Evolutionary conservation across 805 yeast species (phyloP).

Genomic region (Saturnispora mendoncae): DNA sequence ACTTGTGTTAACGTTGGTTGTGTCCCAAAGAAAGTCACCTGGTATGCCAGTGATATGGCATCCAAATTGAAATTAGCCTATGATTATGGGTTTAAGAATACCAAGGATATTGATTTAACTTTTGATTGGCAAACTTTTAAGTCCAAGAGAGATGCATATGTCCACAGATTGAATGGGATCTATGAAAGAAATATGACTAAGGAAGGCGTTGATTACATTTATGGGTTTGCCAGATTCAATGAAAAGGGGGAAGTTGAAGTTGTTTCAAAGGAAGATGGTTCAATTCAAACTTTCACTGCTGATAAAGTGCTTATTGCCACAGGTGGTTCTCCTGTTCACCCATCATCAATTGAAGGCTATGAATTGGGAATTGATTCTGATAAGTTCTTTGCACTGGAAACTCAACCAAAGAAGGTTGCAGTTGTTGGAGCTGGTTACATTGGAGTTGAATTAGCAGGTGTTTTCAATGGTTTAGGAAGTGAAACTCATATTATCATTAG

Average conservation of each 20-base stretch:
- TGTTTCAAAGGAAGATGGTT: constrained; percentile 51
- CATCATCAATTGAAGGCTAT: constrained; percentile 65
- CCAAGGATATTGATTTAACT: constrained; percentile 71
- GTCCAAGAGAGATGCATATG: constrained; percentile 85
- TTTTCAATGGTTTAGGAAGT: constrained; percentile 79
- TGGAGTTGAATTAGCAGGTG: constrained; percentile 92
- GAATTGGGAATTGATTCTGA: constrained; percentile 82
- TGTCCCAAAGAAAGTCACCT: constrained; percentile 98
- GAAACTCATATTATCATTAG: constrained; percentile 84
- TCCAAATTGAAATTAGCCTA: constrained; percentile 62
- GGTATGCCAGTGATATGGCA: constrained; percentile 94
- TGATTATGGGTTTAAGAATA: constrained; percentile 68
- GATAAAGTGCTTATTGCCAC: constrained; percentile 84
- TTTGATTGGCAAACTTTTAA: constrained; percentile 83
- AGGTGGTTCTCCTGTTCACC: constrained; percentile 79
- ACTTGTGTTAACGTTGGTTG: constrained; percentile 96
- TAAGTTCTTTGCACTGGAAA: constrained; percentile 74
- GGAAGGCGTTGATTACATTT: constrained; percentile 82
- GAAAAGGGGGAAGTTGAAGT: constrained; percentile 74
- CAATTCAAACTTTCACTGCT: constrained; percentile 50
- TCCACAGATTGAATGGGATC: constrained; percentile 81
- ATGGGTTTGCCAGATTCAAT: constrained; percentile 77
- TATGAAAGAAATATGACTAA: constrained; percentile 79
- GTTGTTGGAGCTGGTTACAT: constrained; percentile 98
- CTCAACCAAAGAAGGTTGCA: constrained; percentile 87